Conservation (phyloP, 768 basidiomycete species). For the Nidularia pulvinata region DNA sequence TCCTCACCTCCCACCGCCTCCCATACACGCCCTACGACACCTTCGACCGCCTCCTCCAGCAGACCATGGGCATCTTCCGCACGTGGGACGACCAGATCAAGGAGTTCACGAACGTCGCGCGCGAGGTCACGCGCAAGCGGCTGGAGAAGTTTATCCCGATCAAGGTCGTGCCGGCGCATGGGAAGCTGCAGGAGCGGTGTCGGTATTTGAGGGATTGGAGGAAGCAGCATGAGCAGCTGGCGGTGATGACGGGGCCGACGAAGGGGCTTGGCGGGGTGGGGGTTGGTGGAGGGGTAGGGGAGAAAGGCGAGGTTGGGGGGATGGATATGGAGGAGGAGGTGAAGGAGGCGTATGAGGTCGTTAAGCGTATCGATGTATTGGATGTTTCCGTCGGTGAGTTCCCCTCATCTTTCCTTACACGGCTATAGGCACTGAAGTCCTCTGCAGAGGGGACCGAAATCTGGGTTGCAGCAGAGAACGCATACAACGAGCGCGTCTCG, state of each 20-base stretch:
- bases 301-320: slow-evolving; percentile 77
- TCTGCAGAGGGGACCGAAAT: slow-evolving; percentile 91
- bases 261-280: slow-evolving; percentile 78
- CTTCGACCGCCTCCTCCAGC: slow-evolving; percentile 83
- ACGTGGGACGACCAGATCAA: slow-evolving; percentile 92
- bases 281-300: slow-evolving; percentile 79
- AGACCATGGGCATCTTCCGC: slow-evolving; percentile 76
- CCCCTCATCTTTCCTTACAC: neutral
- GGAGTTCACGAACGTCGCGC: slow-evolving; percentile 89
- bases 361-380: slow-evolving; percentile 95
- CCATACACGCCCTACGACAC: slow-evolving; percentile 95
- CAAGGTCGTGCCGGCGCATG: slow-evolving; percentile 90
- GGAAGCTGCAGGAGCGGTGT: slow-evolving; percentile 86
- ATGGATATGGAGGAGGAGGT: slow-evolving; percentile 99
- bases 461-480: slow-evolving; percentile 96
- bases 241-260: slow-evolving; percentile 96
- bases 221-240: slow-evolving; percentile 96
- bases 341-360: slow-evolving; percentile 93
- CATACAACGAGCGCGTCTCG: slow-evolving; percentile 97
- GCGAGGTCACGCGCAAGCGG: slow-evolving; percentile 91
- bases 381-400: slow-evolving; percentile 84
- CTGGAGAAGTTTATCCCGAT: slow-evolving; percentile 95
- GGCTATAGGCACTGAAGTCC: neutral
- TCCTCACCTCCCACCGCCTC: slow-evolving; percentile 87
- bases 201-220: slow-evolving; percentile 90